These are phyloP conservation scores for Eucalyptus coolabah DNA, from an alignment of 345 rosid species.

Conservation along the genomic window DNA sequence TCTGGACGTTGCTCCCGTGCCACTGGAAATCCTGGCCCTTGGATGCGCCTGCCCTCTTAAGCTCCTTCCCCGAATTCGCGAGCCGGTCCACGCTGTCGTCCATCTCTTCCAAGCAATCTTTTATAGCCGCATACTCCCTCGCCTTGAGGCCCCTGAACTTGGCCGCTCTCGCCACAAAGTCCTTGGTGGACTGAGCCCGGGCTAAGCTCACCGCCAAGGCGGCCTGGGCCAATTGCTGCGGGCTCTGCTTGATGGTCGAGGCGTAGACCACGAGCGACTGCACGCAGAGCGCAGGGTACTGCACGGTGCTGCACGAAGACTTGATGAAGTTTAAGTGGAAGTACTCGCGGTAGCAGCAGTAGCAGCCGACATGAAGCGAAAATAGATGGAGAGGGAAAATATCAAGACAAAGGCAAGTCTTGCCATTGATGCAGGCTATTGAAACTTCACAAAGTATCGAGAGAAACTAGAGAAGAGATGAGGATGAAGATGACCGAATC, in stretches of 20 bases:
- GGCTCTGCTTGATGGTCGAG: conserved; percentile 43
- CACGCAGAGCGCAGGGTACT: conserved; percentile 56
- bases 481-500: background rate
- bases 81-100: conserved; percentile 64
- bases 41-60: conserved; percentile 27
- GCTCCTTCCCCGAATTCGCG: conserved; percentile 41
- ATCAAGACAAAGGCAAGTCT: background rate
- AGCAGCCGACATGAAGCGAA: background rate
- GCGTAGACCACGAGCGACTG: conserved; percentile 51
- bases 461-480: background rate
- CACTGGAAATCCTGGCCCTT: conserved; percentile 39
- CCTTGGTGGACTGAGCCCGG: conserved; percentile 40
- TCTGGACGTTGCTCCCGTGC: conserved; percentile 75
- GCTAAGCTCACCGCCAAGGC: conserved; percentile 59
- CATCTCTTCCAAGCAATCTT: conserved; percentile 63
- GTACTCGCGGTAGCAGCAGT: conserved; percentile 1
- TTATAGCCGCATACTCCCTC: conserved; percentile 45
- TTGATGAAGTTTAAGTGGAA: conserved; percentile 25
- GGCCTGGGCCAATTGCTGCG: conserved; percentile 48
- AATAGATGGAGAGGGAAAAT: background rate
- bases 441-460: background rate
- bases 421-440: background rate
- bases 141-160: conserved; percentile 44
- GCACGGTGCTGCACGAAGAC: conserved; percentile 46
- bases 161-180: conserved; percentile 36